Evolutionary conservation across 139 green algal species (phyloP).

Genomic region (Chlorella sp.): DNA sequence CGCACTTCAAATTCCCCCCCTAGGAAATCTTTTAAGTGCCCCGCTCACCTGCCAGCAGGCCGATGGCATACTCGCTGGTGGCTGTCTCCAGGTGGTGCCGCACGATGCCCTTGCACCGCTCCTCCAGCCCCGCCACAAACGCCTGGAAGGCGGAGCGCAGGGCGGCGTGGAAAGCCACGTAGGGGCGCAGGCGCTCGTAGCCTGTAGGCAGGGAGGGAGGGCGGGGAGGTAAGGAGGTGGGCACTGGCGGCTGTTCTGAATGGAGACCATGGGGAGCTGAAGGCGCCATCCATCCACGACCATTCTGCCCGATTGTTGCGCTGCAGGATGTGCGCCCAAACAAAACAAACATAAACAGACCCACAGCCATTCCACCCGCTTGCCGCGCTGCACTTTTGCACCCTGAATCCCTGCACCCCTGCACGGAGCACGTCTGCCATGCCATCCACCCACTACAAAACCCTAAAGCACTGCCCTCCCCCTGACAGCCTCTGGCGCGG

Average conservation of each 20-base stretch:
- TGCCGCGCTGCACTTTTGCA: too few relatives aligned
- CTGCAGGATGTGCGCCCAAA: too few relatives aligned
- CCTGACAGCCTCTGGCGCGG: not conserved
- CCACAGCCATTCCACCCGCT: too few relatives aligned
- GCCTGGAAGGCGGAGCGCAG: constrained; percentile 73
- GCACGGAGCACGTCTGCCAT: not conserved
- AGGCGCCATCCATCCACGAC: too few relatives aligned
- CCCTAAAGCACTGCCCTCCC: not conserved
- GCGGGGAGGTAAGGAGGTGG: not conserved
- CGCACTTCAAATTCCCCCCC: not conserved
- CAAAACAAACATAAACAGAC: too few relatives aligned
- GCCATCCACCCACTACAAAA: not conserved
- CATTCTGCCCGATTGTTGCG: too few relatives aligned
- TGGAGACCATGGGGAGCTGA: too few relatives aligned
- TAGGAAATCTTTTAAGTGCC: not conserved
- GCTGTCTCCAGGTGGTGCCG: constrained; percentile 81
- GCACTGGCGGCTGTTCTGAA: not conserved
- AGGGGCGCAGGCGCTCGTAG: constrained; percentile 71
- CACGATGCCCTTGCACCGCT: constrained; percentile 67
- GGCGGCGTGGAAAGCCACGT: constrained; percentile 80
- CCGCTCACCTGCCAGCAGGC: constrained; percentile 23
- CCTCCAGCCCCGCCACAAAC: constrained; percentile 77
- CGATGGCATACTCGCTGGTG: constrained; percentile 64
- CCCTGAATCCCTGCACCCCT: not conserved
- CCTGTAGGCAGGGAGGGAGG: constrained; percentile 31